phyloP scores from a whole-genome alignment of 2,329 filamentous ascomycete species.

The Leptosphaerulina australis region DNA sequence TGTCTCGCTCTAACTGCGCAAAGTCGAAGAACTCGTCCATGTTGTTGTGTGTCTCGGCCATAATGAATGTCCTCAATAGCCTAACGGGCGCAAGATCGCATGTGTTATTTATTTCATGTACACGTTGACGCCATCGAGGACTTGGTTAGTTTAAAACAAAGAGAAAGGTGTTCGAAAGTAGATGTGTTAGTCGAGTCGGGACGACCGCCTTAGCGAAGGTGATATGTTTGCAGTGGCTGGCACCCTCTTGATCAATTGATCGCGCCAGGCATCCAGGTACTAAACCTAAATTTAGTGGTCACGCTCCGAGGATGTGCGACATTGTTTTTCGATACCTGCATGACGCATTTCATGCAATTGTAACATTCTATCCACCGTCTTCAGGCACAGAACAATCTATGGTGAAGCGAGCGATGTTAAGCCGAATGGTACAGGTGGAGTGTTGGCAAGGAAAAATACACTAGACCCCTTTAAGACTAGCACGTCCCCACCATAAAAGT shows the following conservation, averaged over 20 bases:
- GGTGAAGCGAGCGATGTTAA: not conserved
- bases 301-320: too few relatives aligned
- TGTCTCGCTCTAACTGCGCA: constrained; percentile 34
- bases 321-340: too few relatives aligned
- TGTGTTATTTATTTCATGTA: not conserved
- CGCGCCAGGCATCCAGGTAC: constrained; percentile 15
- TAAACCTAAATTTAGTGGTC: constrained; percentile 6
- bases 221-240: constrained; percentile 5
- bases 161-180: not conserved
- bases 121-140: not conserved
- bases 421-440: not conserved
- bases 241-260: constrained; percentile 13
- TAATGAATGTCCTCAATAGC: not conserved
- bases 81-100: not conserved
- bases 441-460: not conserved
- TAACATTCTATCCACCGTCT: too few relatives aligned
- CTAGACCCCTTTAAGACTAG: constrained; percentile 12
- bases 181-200: constrained; percentile 2
- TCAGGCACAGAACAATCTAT: not conserved
- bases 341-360: too few relatives aligned
- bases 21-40: constrained; percentile 48
- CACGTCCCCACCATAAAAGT: constrained; percentile 14
- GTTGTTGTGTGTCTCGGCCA: constrained; percentile 22
- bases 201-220: constrained; percentile 3
- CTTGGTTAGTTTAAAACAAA: not conserved